Evolutionary conservation across 2,329 filamentous ascomycete species (phyloP).

Genomic region (Alternaria sp.): DNA sequence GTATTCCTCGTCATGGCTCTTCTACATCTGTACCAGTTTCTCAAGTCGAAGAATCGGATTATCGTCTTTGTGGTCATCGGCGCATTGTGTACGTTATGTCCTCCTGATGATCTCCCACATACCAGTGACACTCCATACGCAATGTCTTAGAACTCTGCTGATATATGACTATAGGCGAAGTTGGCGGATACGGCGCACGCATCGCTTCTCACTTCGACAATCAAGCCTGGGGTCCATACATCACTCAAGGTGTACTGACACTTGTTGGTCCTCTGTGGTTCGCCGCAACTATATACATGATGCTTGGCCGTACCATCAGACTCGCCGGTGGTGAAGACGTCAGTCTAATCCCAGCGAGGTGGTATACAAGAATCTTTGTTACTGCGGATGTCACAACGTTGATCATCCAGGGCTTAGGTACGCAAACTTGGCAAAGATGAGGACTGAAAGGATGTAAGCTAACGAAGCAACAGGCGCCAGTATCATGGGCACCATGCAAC

Average conservation of each 20-base stretch:
- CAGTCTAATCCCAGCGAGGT: slow-evolving; percentile 34
- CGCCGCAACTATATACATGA: slow-evolving; percentile 57
- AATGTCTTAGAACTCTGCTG: too few species aligned
- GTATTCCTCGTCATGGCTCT: slow-evolving; percentile 31
- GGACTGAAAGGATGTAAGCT: neutral
- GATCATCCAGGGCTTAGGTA: slow-evolving; percentile 40
- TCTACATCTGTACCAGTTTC: slow-evolving; percentile 29
- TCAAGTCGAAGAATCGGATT: slow-evolving; percentile 22
- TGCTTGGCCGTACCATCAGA: slow-evolving; percentile 49
- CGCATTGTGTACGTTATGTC: slow-evolving; percentile 27
- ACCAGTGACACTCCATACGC: too few species aligned
- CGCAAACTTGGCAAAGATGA: neutral
- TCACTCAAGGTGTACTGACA: slow-evolving; percentile 51
- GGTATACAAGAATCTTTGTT: slow-evolving; percentile 40
- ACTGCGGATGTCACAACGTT: slow-evolving; percentile 37
- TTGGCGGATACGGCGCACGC: slow-evolving; percentile 51
- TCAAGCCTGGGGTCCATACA: slow-evolving; percentile 47
- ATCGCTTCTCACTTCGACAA: slow-evolving; percentile 48
- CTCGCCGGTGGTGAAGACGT: slow-evolving; percentile 33
- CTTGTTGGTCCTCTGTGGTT: slow-evolving; percentile 56
- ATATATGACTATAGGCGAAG: slow-evolving; percentile 40
- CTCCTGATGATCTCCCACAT: neutral
- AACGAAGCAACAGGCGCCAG: slow-evolving; percentile 25
- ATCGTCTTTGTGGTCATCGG: slow-evolving; percentile 37
- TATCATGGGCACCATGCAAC: slow-evolving; percentile 44